Base-by-base conservation (phyloP, 1,139 yeast species). In the Kodamaea fungicola region DNA sequence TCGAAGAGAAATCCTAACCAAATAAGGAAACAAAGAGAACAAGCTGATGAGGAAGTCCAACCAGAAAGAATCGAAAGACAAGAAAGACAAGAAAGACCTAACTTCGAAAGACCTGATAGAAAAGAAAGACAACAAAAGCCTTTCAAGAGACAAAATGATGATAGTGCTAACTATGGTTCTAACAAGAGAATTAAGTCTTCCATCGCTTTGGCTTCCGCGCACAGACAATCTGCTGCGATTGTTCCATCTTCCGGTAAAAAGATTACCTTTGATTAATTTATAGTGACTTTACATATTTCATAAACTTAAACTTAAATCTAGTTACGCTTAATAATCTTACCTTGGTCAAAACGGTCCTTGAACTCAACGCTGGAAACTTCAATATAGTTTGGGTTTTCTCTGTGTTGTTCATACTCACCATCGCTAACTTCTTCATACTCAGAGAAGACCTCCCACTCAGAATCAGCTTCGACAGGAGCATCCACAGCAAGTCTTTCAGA, bases 191-290 rank as follows among this genome's bases (percentile, higher is more conserved):
- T 78, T 39, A 83, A 82, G 46, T 88, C 97, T 6, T 90, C 97
- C 27, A 76, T 86, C 32, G 96, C 96, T 0, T 72, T 92, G 52
- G 94, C 96, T 3, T 70, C 72, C 12, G 97, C 97, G 2, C 96
- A 80, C 62, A 78, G 98, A 64, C 96, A 83, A 4, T 84, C 88
- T 55, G 88, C 88, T 16, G 92, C 95, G 4, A 87, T 92, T 54
- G 95, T 88, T 26, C 80, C 87, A 34, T 84, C 96, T 0, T 71
- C 82, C n/a, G 98, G 97, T 59, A 90, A 87, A 64, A 92, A 89
- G 61, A 72, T 74, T 36, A 83, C 80, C 5, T 90, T 90, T 39
- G 76, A 69, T 46, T 71, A 55, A 16, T 16, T 16, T 16, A 16
- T 16, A n/a, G n/a, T n/a, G n/a, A n/a, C n/a, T n/a, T n/a, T n/a